These are phyloP conservation scores for Nothophytophthora sp. DNA, from an alignment of 352 stramenopile genomes.

Conservation along the genomic window DNA sequence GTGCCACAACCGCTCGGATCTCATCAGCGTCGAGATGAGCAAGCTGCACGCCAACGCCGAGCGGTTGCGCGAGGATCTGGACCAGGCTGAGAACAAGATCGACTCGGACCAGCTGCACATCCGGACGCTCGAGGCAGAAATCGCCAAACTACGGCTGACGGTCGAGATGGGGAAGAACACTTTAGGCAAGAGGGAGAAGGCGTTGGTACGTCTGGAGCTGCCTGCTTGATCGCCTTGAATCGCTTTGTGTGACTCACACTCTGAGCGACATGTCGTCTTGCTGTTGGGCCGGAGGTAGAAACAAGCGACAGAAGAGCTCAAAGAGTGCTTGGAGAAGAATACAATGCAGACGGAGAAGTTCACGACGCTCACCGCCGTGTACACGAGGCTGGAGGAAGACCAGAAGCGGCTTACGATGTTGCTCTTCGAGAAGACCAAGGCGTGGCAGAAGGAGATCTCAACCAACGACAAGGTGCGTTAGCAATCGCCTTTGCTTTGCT, in stretches of 20 bases:
- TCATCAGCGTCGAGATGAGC: conserved; percentile 61
- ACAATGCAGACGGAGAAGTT: conserved; percentile 38
- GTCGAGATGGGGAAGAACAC: conserved; percentile 65
- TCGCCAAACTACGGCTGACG: conserved; percentile 61
- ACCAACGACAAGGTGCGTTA: conserved; percentile 50
- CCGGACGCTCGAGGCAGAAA: conserved; percentile 60
- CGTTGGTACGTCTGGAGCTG: conserved; percentile 45
- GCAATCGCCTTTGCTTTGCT: too few relatives aligned
- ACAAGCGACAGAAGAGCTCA: conserved; percentile 54
- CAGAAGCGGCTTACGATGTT: conserved; percentile 52
- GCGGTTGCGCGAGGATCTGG: conserved; percentile 49
- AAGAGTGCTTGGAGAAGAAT: conserved; percentile 30
- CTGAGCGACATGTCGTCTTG: too few relatives aligned
- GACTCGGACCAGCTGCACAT: conserved; percentile 70
- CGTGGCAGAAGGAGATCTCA: conserved; percentile 66
- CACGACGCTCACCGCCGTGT: conserved; percentile 23
- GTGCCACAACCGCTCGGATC: conserved; percentile 58
- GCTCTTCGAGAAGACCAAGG: conserved; percentile 76
- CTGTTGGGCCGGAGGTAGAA: conserved; percentile 31
- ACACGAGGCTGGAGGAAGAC: conserved; percentile 49
- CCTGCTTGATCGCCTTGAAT: too few relatives aligned
- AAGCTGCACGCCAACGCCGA: conserved; percentile 47
- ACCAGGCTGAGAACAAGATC: conserved; percentile 72
- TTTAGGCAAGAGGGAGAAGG: conserved; percentile 42
- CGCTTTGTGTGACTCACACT: not conserved